Percentiles rank a stretch among this genome's conserved stretches.
phyloP scores from a whole-genome alignment of 345 rosid species.

The Corchorus capsularis region DNA sequence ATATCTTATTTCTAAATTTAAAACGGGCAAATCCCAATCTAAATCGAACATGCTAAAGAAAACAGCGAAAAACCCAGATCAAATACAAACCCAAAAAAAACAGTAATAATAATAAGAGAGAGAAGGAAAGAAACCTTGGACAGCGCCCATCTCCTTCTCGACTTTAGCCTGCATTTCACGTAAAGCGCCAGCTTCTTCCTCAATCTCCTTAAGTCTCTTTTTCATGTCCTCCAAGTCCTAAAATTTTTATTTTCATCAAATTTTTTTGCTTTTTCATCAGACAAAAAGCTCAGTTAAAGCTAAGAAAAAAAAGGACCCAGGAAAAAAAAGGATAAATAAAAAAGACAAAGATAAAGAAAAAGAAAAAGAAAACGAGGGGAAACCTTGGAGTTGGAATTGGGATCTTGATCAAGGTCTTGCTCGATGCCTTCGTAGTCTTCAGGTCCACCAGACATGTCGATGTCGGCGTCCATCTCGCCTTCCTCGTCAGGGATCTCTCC shows the following conservation, averaged over 20 bases:
- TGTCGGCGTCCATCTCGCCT: conserved; percentile 71
- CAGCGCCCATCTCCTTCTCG: conserved; percentile 99
- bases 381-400: conserved; percentile 68
- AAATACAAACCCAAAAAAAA: neutral
- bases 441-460: conserved; percentile 48
- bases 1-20: neutral
- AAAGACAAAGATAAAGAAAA: too few species aligned
- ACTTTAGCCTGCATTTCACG: conserved; percentile 99
- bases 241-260: neutral
- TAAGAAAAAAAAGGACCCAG: neutral
- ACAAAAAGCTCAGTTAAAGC: neutral
- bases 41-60: neutral
- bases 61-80: conserved; percentile 17
- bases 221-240: conserved; percentile 99
- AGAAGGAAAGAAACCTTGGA: conserved; percentile 55
- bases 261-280: neutral
- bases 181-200: conserved; percentile 96
- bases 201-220: conserved; percentile 92
- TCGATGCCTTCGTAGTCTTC: conserved; percentile 55
- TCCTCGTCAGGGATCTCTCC: conserved; percentile 81
- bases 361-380: neutral
- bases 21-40: neutral
- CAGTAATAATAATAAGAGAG: neutral
- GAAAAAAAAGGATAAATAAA: neutral
- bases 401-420: conserved; percentile 50